A percentile compares a stretch with the other conserved stretches of the same genome.
Evolutionary conservation across 2,329 filamentous ascomycete species (phyloP).

Genomic region (Mycosphaerella sp.): DNA sequence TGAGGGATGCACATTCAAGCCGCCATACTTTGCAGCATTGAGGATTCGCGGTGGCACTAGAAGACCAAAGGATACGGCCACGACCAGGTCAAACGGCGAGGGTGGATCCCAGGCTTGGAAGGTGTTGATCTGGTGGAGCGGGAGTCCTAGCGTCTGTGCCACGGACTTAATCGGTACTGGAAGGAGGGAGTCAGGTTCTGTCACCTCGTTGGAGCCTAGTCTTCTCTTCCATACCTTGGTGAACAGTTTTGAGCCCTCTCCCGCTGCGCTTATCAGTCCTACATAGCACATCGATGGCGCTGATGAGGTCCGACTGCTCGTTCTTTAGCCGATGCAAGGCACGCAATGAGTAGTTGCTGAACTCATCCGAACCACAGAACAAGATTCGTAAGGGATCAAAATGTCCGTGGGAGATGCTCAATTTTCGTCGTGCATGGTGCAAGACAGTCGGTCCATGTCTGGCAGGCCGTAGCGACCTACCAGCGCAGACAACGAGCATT

Average conservation of each 20-base stretch:
- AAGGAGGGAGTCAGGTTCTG: neutral
- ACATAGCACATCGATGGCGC: conserved; percentile 79
- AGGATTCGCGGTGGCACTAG: conserved; percentile 77
- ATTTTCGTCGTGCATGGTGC: neutral
- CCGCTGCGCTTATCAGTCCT: conserved; percentile 73
- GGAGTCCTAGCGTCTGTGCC: conserved; percentile 58
- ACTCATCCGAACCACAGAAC: conserved; percentile 90
- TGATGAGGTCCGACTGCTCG: conserved; percentile 47
- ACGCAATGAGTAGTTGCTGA: conserved; percentile 65
- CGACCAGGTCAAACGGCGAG: conserved; percentile 60
- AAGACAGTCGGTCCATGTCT: neutral
- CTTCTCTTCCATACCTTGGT: conserved; percentile 48
- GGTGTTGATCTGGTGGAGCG: conserved; percentile 68
- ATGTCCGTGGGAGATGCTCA: neutral
- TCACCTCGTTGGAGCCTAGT: neutral
- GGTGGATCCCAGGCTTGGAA: conserved; percentile 77
- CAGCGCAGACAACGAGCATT: neutral
- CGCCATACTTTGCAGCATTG: conserved; percentile 65
- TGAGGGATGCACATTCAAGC: conserved; percentile 90
- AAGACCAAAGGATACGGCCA: conserved; percentile 91
- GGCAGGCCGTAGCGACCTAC: neutral
- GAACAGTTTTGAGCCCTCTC: conserved; percentile 57
- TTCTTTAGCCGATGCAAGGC: neutral
- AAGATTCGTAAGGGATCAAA: conserved; percentile 67
- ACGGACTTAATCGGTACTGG: conserved; percentile 57